These are phyloP conservation scores for Citrullus mucosospermus DNA, from an alignment of 306 rosid genomes.

Conservation along the genomic window DNA sequence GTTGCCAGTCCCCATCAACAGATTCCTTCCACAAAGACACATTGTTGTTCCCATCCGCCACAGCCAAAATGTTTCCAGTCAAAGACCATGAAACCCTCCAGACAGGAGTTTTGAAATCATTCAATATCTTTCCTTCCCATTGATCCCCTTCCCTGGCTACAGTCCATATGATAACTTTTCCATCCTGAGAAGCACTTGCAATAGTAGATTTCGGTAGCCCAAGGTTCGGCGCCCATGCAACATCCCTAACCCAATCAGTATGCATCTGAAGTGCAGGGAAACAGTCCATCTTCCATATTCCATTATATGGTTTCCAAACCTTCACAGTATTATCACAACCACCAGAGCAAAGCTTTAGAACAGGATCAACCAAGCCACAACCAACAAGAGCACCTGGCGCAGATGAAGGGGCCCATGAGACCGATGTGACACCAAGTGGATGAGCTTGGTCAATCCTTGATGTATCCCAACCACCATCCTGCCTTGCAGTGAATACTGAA, in stretches of 20 bases:
- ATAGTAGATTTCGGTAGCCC: conserved; percentile 81
- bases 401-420: conserved; percentile 81
- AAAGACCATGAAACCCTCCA: conserved; percentile 88
- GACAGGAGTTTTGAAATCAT: conserved; percentile 61
- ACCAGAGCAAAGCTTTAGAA: conserved; percentile 77
- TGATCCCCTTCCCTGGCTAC: conserved; percentile 73
- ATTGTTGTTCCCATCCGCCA: conserved; percentile 71
- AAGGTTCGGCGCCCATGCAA: conserved; percentile 89
- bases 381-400: conserved; percentile 76
- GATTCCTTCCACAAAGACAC: conserved; percentile 84
- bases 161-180: conserved; percentile 68
- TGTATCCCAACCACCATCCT: conserved; percentile 74
- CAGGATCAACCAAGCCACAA: conserved; percentile 66
- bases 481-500: conserved; percentile 55
- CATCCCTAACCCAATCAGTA: conserved; percentile 76
- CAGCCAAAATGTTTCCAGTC: conserved; percentile 79
- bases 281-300: conserved; percentile 78
- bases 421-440: conserved; percentile 79
- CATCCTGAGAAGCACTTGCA: conserved; percentile 78
- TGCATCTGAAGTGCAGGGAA: conserved; percentile 83
- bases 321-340: conserved; percentile 82
- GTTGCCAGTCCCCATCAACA: conserved; percentile 83
- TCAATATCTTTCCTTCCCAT: conserved; percentile 69
- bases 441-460: conserved; percentile 68
- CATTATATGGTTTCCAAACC: conserved; percentile 60